Base-by-base conservation (phyloP, 73 alveolate genomes). In the Blepharisma japonicum region DNA sequence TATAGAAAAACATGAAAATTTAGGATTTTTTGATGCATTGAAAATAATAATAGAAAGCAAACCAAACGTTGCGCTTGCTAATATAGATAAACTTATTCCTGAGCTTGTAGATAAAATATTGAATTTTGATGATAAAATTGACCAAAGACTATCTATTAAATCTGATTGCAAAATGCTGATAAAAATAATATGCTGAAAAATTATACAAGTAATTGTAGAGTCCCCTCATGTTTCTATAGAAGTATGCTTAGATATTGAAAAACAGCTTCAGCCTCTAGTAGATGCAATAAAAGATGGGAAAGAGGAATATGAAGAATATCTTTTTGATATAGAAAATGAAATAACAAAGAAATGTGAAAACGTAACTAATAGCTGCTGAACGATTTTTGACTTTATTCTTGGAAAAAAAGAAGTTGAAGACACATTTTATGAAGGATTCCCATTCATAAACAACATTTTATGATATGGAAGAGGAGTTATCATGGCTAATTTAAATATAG, bases 1-100 rank as follows among this genome's bases (percentile, higher is more conserved):
- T 32, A 32, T 32, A 32, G 42, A 3, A 3, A 32, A 32, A 32
- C 42, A 32, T 32, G 42, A 32, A 32, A 32, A 32, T 32, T 32
- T 14, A 70, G 77, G 71, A 18, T 70, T 70, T 70, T 70, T 70
- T 25, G 80, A 70, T 9, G 80, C 80, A 9, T 18, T 70, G 70
- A 18, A 45, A 25, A 54, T 14, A 45, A 70, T 70, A 9, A 18
- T 39, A 11, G n/a, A 18, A 5, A 47, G 3, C 25, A 45, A 47
- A 4, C 14, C 80, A 39, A 47, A 25, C 32, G 20, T 70, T 9
- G 61, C 27, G 21, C 9, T 45, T 25, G 4, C 56, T 39, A 14
- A 70, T 45, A 14, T 70, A 45, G 61, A 45, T n/a, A 9, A 11
- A 2, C 39, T 70, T 7, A 21, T 70, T 7, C 56, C 80, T 18